Percentiles rank a stretch among this genome's conserved stretches.
Conservation (phyloP, 371 early-diverging fungal genomes). For the Apophysomyces sp. region DNA sequence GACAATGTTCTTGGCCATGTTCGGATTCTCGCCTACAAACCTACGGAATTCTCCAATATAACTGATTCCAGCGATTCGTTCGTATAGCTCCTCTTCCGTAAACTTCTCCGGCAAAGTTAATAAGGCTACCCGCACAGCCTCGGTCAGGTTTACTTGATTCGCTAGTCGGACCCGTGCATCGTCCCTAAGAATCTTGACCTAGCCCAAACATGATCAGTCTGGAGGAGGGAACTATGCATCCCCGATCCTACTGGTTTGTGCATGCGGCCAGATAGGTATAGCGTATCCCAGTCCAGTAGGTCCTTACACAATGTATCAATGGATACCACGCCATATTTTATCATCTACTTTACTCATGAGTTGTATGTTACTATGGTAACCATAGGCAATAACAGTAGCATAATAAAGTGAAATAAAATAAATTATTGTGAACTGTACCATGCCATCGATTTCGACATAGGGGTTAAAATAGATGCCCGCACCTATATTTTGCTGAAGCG, state of each 20-base stretch:
- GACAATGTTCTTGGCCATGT: conserved; percentile 91
- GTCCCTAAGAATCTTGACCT: conserved; percentile 77
- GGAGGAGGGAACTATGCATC: background rate
- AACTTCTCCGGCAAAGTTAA: conserved; percentile 80
- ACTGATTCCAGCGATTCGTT: conserved; percentile 78
- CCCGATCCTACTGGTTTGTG: conserved; percentile 79
- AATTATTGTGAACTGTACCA: conserved; percentile 36
- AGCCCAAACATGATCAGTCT: background rate
- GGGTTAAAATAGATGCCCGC: conserved; percentile 94
- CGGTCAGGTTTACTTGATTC: conserved; percentile 79
- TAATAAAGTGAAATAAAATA: conserved; percentile 7
- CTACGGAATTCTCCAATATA: conserved; percentile 90
- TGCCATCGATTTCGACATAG: conserved; percentile 76
- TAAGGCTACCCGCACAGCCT: conserved; percentile 80
- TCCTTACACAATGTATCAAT: conserved; percentile 81
- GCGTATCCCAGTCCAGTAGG: conserved; percentile 86
- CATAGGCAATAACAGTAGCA: no score
- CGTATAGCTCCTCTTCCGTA: conserved; percentile 75
- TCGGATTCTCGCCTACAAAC: conserved; percentile 88
- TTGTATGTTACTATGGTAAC: background rate
- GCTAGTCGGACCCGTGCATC: conserved; percentile 83
- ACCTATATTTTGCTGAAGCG: conserved; percentile 81
- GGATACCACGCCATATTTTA: conserved; percentile 95
- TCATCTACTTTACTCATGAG: conserved; percentile 33
- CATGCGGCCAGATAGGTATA: conserved; percentile 93